These are phyloP conservation scores for Amauroascus niger DNA, from an alignment of 2,329 filamentous ascomycete species.

Conservation along the genomic window DNA sequence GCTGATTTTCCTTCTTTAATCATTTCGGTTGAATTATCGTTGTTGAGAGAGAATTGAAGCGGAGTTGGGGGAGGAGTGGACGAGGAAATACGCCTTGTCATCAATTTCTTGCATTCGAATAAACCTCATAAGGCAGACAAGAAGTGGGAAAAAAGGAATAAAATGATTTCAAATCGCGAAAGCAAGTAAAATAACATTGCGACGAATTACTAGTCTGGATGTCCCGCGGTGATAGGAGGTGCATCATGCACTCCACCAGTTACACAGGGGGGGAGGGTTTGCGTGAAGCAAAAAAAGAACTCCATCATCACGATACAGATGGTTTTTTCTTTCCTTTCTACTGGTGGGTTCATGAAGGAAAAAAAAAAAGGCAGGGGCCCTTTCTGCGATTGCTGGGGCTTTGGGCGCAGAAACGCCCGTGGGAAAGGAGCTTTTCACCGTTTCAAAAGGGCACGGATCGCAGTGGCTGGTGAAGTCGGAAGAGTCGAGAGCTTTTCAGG, in stretches of 20 bases:
- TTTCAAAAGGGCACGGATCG: too few species aligned
- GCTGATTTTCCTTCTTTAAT: neutral
- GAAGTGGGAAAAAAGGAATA: neutral
- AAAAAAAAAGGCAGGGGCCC: too few species aligned
- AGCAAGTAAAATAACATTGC: neutral
- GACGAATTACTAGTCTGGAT: neutral
- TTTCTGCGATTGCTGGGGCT: too few species aligned
- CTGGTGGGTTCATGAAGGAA: too few species aligned
- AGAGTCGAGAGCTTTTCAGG: too few species aligned
- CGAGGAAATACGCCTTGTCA: neutral
- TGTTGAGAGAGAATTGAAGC: too few species aligned
- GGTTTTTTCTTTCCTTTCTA: too few species aligned
- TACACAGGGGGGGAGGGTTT: neutral
- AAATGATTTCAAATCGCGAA: neutral
- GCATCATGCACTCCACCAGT: neutral
- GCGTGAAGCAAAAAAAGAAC: neutral
- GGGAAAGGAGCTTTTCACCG: too few species aligned
- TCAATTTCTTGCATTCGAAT: neutral
- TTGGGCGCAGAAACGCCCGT: too few species aligned
- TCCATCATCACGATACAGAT: too few species aligned
- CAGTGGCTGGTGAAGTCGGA: too few species aligned
- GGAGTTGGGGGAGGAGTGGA: too few species aligned
- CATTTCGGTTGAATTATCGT: constrained; percentile 2
- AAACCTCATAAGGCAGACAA: constrained; percentile 9
- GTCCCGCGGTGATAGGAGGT: neutral